phyloP scores from a whole-genome alignment of 1,139 yeast genomes.

The Lodderomyces theae region DNA sequence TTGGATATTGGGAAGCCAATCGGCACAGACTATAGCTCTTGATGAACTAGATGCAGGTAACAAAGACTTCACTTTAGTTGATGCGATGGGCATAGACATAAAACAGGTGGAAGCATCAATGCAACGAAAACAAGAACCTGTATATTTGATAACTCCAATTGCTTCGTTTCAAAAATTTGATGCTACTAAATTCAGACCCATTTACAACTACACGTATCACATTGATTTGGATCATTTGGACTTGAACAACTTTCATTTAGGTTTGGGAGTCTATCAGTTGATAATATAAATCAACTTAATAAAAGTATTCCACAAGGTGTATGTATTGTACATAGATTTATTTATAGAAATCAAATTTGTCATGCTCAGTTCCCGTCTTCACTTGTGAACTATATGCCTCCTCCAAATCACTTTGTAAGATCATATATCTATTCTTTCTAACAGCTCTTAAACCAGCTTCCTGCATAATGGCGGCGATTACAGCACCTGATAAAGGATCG shows the following conservation, averaged over 20 bases:
- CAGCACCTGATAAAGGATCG: constrained; percentile 96
- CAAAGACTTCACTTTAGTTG: constrained; percentile 30
- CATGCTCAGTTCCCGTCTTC: constrained; percentile 91
- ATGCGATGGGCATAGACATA: constrained; percentile 56
- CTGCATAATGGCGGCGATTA: constrained; percentile 99
- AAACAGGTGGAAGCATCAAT: constrained; percentile 16
- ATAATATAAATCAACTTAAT: constrained; percentile 12
- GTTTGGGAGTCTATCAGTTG: constrained; percentile 53
- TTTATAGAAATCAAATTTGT: constrained; percentile 96
- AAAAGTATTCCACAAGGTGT: background rate
- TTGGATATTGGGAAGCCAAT: constrained; percentile 62
- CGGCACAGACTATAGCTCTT: constrained; percentile 18
- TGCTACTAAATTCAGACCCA: constrained; percentile 19
- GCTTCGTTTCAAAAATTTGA: constrained; percentile 34
- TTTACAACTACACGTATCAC: constrained; percentile 51
- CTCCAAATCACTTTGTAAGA: constrained; percentile 90
- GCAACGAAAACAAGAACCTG: constrained; percentile 11
- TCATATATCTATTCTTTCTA: constrained; percentile 95
- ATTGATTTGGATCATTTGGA: constrained; percentile 72
- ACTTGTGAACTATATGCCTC: constrained; percentile 98
- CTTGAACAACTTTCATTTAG: constrained; percentile 53
- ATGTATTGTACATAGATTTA: constrained; percentile 30
- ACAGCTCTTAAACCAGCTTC: constrained; percentile 99
- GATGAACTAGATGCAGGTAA: constrained; percentile 14
- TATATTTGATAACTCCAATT: constrained; percentile 47